Evolutionary conservation across 2,329 filamentous ascomycete genomes (phyloP), one percentile per base, ranked within the genome.

Genomic region (Penicillium concentricum): DNA sequence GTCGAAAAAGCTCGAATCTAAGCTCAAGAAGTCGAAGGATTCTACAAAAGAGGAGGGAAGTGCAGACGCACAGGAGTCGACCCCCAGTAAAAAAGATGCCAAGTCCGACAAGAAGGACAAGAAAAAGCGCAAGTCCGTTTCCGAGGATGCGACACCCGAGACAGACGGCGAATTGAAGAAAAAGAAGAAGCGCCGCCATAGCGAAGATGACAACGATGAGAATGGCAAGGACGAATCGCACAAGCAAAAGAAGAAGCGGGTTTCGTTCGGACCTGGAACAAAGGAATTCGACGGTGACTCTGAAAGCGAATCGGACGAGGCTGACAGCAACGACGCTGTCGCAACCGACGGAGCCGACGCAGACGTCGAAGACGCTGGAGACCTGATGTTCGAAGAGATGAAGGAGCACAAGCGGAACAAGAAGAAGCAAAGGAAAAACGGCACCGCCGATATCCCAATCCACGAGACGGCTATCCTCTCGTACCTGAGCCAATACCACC

Each of bases 401-500:
- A 72, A 69, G 57, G 69, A 70, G 59, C 57, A 61, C 45, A 72
- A 70, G 45, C 71, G 67, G 32, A 64, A 69, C 49, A 70, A 69
- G 56, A 59, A 61, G 57, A 63, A 61, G 57, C 65, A 63, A 46
- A 57, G 60, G 55, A 67, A 62, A 56, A 56, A 49, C 20, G 50
- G 56, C 56, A 45, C 45, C 53, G 48, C 57, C 6, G 35, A 64
- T 5, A 43, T 54, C 10, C 49, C 68, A 34, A 54, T 66, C 45
- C 67, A 72, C 54, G 71, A 73, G 44, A 63, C 70, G 7, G 83
- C 87, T 15, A 87, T 91, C 56, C 80, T 95, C 16, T 81, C 84
- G 51, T 97, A 97, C 72, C 83, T 97, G 43, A 81, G 81, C 45
- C 85, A 87, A 70, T 96, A 92, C 82, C 82, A 90, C 74, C 82